Evolutionary conservation across 2,329 filamentous ascomycete species (phyloP).

Genomic region (Monilinia laxa): DNA sequence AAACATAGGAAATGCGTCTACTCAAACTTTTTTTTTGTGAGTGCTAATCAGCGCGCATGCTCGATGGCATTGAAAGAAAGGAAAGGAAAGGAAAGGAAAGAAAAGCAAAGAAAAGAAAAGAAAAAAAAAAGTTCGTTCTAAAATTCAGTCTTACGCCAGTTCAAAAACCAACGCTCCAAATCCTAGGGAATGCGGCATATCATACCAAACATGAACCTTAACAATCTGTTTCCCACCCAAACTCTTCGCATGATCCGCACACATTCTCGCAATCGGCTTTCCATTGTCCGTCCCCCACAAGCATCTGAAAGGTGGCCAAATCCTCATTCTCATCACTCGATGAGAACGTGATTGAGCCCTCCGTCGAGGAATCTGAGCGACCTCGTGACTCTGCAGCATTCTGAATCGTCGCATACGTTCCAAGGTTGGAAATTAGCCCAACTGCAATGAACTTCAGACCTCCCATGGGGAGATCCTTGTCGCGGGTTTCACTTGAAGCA

Average conservation of each 20-base stretch:
- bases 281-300: not conserved
- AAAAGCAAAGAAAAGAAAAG: too few relatives aligned
- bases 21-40: too few relatives aligned
- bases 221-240: not conserved
- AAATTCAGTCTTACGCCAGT: not conserved
- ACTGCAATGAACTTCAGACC: not conserved
- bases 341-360: not conserved
- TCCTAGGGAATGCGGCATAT: fast-evolving
- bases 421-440: not conserved
- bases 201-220: not conserved
- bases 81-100: too few relatives aligned
- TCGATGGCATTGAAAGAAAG: too few relatives aligned
- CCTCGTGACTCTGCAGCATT: not conserved
- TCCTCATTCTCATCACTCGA: not conserved
- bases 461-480: too few relatives aligned
- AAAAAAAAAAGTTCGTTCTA: too few relatives aligned
- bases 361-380: not conserved
- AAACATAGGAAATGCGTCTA: too few relatives aligned
- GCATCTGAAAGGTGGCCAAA: not conserved
- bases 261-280: not conserved
- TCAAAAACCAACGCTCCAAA: not conserved
- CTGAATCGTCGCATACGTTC: not conserved
- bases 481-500: too few relatives aligned
- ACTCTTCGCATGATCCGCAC: not conserved
- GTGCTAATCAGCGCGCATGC: too few relatives aligned